Percentiles rank a stretch among this genome's conserved stretches.
phyloP scores from a whole-genome alignment of 2,329 filamentous ascomycete genomes.

The Hirsutella rhossiliensis region DNA sequence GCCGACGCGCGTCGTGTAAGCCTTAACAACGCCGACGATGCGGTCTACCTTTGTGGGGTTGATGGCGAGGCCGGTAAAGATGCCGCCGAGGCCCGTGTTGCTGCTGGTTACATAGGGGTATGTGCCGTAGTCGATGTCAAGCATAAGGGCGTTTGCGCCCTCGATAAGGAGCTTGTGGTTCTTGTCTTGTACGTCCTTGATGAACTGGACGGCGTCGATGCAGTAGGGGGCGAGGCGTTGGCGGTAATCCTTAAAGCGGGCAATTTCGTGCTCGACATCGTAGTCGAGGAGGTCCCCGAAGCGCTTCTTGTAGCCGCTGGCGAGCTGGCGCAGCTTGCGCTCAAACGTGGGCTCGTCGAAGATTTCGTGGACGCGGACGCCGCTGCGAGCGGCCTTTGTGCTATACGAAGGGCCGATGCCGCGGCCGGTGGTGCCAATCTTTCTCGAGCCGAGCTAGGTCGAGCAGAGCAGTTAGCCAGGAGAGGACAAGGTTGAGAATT shows the following conservation, averaged over 20 bases:
- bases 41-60: constrained; percentile 43
- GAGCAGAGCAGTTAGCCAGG: background rate
- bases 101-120: constrained; percentile 16
- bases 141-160: constrained; percentile 50
- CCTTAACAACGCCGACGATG: constrained; percentile 53
- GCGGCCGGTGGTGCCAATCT: constrained; percentile 24
- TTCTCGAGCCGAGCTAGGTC: constrained; percentile 5
- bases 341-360: constrained; percentile 58
- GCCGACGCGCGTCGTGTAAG: constrained; percentile 9
- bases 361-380: constrained; percentile 55
- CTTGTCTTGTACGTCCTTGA: constrained; percentile 46
- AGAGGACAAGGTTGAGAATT: background rate
- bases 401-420: constrained; percentile 13
- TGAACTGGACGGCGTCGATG: constrained; percentile 55
- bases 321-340: constrained; percentile 49
- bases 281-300: constrained; percentile 55
- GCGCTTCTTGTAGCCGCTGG: constrained; percentile 47
- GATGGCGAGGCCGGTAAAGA: constrained; percentile 13
- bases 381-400: constrained; percentile 35
- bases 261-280: constrained; percentile 59
- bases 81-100: constrained; percentile 13
- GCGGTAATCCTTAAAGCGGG: constrained; percentile 46
- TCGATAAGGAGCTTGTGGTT: constrained; percentile 54
- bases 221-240: constrained; percentile 45
- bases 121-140: constrained; percentile 46